Evolutionary conservation across 2,329 filamentous ascomycete genomes (phyloP), one percentile per base, ranked within the genome.

Genomic region (Fusarium tuaranense): DNA sequence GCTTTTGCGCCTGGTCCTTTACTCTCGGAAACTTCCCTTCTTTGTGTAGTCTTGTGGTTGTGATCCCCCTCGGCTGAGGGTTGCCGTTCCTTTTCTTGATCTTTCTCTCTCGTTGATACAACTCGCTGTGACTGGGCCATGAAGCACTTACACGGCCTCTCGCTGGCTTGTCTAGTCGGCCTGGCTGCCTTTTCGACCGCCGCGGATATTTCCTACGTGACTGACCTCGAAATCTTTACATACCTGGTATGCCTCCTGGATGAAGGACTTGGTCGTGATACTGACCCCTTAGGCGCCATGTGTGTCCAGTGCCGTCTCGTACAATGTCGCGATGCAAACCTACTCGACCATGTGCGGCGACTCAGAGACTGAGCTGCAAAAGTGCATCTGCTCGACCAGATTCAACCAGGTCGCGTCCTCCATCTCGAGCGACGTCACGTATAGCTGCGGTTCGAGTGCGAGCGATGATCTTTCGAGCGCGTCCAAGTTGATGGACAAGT

Each of bases 361-460:
- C 30, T 84, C 79, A 7, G 84, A 84, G 16, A 82, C 83, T 6
- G 84, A 82, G 6, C 79, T 90, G 10, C 87, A 89, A 71, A 85
- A 84, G 10, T 90, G 88, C 67, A 83, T 88, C n/a, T 90, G 88
- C 80, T 86, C 85, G 16, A 86, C 82, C 58, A 84, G 84, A 69
- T 80, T 82, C 18, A 81, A 79, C 5, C 80, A 82, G 5, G 77
- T 89, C 63, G 80, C 81, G 16, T 79, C 81, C 2, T 76, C 71
- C 7, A 80, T 89, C 25, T 85, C 84, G 12, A 75, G 66, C 16
- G 84, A 82, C 6, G 77, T 89, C 27, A 83, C 81, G 66, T 82
- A 80, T 46, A 83, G 78, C 51, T 90, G 88, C 70, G 86, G 86
- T 32, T 78, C 78, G 4, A 85, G 84, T 1, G 88, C 87, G 10